Evolutionary conservation across 176 grass and related monocot species (phyloP).

Genomic region (Bolboschoenus planiculmis): DNA sequence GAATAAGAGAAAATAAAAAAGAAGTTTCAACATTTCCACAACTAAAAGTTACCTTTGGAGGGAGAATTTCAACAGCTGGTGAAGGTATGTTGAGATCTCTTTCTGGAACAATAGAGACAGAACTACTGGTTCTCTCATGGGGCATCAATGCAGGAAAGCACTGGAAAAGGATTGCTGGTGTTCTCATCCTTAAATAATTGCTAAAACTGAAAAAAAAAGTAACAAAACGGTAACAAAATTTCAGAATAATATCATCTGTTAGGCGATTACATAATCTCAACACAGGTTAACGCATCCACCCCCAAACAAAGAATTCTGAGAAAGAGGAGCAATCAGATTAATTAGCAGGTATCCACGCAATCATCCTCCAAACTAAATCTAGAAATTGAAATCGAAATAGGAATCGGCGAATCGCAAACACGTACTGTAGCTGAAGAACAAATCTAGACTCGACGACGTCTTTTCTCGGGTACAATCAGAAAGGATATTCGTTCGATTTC

Average conservation of each 20-base stretch:
- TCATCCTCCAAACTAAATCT: not conserved
- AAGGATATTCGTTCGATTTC: not conserved
- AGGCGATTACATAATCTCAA: not conserved
- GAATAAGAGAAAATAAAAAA: not conserved
- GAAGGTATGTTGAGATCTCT: slow-evolving; percentile 74
- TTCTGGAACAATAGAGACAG: slow-evolving; percentile 68
- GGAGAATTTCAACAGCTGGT: slow-evolving; percentile 87
- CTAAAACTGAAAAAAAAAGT: not conserved
- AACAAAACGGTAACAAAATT: not conserved
- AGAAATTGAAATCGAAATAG: not conserved
- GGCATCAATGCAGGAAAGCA: slow-evolving; percentile 78
- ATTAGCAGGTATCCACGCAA: not conserved
- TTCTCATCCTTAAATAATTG: slow-evolving; percentile 44
- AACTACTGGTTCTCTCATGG: slow-evolving; percentile 36
- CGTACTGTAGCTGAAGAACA: not conserved
- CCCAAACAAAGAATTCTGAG: not conserved
- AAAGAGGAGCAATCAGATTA: not conserved
- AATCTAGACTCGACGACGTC: not conserved
- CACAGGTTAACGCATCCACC: not conserved
- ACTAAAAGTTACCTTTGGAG: slow-evolving; percentile 51
- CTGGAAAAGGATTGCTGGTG: slow-evolving; percentile 56
- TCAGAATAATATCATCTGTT: not conserved
- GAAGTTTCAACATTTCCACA: not conserved
- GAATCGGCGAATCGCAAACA: not conserved
- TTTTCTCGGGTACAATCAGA: not conserved